Percentiles rank a stretch among this genome's conserved stretches.
phyloP scores from a whole-genome alignment of 176 grass and related monocot species.

The Zea mays region DNA sequence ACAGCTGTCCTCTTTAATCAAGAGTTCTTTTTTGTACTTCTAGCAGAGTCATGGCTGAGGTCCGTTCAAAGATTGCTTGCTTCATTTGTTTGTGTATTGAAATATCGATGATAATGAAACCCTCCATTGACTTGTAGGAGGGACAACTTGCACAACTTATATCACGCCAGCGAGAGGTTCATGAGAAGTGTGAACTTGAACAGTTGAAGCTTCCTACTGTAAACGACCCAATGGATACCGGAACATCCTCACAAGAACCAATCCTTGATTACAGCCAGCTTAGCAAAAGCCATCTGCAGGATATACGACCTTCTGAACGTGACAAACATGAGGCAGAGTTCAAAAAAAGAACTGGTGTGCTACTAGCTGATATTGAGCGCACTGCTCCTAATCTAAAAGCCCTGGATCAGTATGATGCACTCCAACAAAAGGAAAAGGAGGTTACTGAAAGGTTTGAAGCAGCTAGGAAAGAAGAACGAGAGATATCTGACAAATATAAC shows the following conservation, averaged over 20 bases:
- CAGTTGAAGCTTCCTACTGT: slow-evolving; percentile 80
- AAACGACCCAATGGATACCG: slow-evolving; percentile 80
- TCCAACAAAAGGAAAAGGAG: slow-evolving; percentile 88
- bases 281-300: slow-evolving; percentile 63
- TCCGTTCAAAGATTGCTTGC: slow-evolving; percentile 23
- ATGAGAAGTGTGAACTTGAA: slow-evolving; percentile 87
- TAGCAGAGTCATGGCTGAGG: slow-evolving; percentile 2
- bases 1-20: slow-evolving; percentile 4
- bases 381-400: slow-evolving; percentile 97
- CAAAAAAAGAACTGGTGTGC: slow-evolving; percentile 62
- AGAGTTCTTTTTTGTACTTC: neutral
- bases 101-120: slow-evolving; percentile 33
- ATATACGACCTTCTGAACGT: slow-evolving; percentile 63
- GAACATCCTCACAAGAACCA: slow-evolving; percentile 44
- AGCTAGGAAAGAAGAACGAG: slow-evolving; percentile 86
- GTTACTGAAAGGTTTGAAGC: slow-evolving; percentile 91
- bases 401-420: slow-evolving; percentile 86
- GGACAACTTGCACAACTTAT: slow-evolving; percentile 61
- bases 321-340: slow-evolving; percentile 89
- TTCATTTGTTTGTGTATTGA: slow-evolving; percentile 21
- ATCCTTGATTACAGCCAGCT: slow-evolving; percentile 80
- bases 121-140: slow-evolving; percentile 56
- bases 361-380: slow-evolving; percentile 80
- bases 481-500: slow-evolving; percentile 87
- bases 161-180: slow-evolving; percentile 63